Conservation (phyloP, 2,329 filamentous ascomycete genomes). For the Fusarium sp. region DNA sequence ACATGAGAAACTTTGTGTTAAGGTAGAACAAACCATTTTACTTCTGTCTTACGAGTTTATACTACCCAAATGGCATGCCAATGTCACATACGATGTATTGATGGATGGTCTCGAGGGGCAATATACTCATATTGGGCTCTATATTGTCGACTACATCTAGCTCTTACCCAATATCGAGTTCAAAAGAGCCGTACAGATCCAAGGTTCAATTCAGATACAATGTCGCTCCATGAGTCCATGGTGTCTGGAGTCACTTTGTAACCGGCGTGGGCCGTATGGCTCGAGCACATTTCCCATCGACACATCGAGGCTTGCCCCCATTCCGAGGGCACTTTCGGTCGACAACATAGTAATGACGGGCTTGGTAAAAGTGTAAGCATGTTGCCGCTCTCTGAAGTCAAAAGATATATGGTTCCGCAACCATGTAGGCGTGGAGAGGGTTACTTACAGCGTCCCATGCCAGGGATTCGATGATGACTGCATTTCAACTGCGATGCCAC, state of each 20-base stretch:
- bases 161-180: neutral
- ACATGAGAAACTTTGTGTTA: neutral
- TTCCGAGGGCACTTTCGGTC: neutral
- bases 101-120: neutral
- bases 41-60: neutral
- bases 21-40: neutral
- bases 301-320: neutral
- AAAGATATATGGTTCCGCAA: no score
- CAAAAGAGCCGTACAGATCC: neutral
- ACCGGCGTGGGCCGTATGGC: neutral
- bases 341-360: neutral
- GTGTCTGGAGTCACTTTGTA: neutral
- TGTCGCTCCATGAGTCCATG: no score
- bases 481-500: neutral
- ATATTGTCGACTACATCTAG: neutral
- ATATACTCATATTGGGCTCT: neutral
- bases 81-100: no score
- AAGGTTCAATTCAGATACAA: accelerated
- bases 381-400: no score
- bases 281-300: neutral
- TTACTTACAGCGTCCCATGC: neutral
- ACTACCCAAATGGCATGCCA: no score
- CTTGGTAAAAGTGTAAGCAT: neutral
- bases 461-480: neutral
- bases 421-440: no score